Evolutionary conservation across 768 basidiomycete species (phyloP).

Genomic region (Suillus lakei): DNA sequence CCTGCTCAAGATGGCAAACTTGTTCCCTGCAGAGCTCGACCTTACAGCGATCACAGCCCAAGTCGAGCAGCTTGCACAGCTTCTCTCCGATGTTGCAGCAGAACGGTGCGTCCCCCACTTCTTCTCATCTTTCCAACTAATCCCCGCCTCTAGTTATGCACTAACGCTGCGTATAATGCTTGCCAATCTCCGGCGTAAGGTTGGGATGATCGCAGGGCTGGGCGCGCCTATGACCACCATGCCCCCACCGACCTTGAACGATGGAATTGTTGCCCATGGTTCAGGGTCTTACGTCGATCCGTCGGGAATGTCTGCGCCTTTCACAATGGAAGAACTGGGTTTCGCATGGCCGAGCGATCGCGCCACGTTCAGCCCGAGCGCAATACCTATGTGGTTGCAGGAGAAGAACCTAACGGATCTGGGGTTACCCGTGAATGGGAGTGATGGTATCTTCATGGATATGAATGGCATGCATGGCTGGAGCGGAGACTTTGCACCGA

Average conservation of each 20-base stretch:
- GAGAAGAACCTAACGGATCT: conserved; percentile 93
- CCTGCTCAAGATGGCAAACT: conserved; percentile 91
- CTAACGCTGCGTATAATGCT: conserved; percentile 93
- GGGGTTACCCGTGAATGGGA: conserved; percentile 89
- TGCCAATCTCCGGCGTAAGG: conserved; percentile 87
- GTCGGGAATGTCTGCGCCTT: conserved; percentile 58
- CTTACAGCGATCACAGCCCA: conserved; percentile 75
- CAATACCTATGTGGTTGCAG: conserved; percentile 91
- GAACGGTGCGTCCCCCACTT: conserved; percentile 61
- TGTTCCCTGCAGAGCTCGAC: conserved; percentile 88
- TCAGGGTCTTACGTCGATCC: conserved; percentile 55
- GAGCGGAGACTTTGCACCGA: conserved; percentile 73
- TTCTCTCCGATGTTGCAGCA: conserved; percentile 91
- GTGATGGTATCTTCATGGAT: conserved; percentile 88
- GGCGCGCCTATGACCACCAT: conserved; percentile 52
- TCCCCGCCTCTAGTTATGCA: conserved; percentile 65
- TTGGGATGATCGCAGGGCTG: conserved; percentile 63
- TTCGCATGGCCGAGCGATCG: conserved; percentile 71
- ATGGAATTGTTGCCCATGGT: conserved; percentile 50
- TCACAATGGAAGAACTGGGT: conserved; percentile 87
- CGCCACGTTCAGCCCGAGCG: conserved; percentile 74
- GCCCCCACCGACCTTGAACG: conserved; percentile 58
- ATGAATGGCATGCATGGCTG: conserved; percentile 74
- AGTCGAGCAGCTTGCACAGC: conserved; percentile 88
- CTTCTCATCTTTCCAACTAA: background rate